These are phyloP conservation scores for Exophiala xenobiotica DNA, from an alignment of 2,329 filamentous ascomycete genomes.

Conservation along the genomic window DNA sequence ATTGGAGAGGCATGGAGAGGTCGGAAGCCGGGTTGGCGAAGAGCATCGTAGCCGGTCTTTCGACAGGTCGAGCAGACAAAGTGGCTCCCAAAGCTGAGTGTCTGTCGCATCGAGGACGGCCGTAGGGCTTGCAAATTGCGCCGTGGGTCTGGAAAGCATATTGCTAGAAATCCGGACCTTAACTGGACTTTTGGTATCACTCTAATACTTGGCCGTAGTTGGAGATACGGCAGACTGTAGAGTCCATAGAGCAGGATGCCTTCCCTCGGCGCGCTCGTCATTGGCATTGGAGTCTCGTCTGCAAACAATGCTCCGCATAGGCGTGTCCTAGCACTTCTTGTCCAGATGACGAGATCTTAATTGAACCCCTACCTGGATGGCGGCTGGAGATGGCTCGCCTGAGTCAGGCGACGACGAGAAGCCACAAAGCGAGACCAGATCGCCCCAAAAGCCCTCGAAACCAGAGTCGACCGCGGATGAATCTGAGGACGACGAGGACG, in stretches of 20 bases:
- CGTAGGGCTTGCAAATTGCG: constrained; percentile 10
- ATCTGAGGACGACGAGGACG: constrained; percentile 52
- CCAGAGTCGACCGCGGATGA: constrained; percentile 19
- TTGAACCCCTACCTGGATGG: constrained; percentile 25
- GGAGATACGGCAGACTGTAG: not conserved
- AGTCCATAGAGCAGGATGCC: not conserved
- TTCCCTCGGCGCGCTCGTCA: constrained; percentile 25
- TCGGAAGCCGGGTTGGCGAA: constrained; percentile 36
- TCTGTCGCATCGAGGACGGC: constrained; percentile 11
- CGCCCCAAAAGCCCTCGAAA: constrained; percentile 5
- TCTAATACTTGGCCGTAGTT: too few species aligned
- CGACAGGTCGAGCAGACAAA: constrained; percentile 36
- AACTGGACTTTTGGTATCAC: too few species aligned
- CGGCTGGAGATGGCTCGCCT: constrained; percentile 32
- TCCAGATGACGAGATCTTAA: constrained; percentile 21
- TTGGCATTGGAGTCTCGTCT: constrained; percentile 6
- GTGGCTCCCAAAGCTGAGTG: constrained; percentile 8
- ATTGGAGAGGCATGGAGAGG: constrained; percentile 37
- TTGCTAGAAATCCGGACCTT: not conserved
- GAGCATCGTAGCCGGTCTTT: constrained; percentile 30
- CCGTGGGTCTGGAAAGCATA: not conserved
- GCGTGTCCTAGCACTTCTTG: not conserved
- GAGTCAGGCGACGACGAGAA: constrained; percentile 28
- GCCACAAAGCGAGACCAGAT: constrained; percentile 5
- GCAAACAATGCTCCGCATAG: constrained; percentile 1